These are phyloP conservation scores for Diplogelasinospora grovesii DNA, from an alignment of 495 filamentous ascomycete genomes.

Conservation along the genomic window DNA sequence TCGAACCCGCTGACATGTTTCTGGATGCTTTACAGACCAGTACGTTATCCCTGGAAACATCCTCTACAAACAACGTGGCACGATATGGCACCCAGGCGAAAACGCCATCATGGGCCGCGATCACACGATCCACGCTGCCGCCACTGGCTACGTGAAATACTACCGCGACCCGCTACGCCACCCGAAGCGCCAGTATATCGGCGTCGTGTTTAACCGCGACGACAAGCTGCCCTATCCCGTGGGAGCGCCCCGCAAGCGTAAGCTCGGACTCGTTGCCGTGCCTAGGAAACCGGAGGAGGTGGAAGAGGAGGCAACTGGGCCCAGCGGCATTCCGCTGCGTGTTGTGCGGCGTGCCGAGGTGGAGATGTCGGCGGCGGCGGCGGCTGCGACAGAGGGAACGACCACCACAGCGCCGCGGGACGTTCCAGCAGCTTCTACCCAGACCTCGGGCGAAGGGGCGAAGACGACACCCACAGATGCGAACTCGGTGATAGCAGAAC, in stretches of 20 bases:
- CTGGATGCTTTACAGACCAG: constrained; percentile 50
- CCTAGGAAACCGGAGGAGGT: constrained; percentile 20
- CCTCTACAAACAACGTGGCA: constrained; percentile 93
- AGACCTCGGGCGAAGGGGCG: not conserved
- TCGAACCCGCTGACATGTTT: not conserved
- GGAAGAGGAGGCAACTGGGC: constrained; percentile 21
- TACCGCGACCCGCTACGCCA: constrained; percentile 79
- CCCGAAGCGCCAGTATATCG: constrained; percentile 84
- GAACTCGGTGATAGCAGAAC: constrained; percentile 17
- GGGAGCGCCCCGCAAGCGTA: constrained; percentile 60
- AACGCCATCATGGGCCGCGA: constrained; percentile 92
- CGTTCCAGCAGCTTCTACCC: too few species aligned
- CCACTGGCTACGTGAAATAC: constrained; percentile 87
- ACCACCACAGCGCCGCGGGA: not conserved
- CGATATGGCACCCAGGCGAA: constrained; percentile 89
- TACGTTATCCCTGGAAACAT: constrained; percentile 94
- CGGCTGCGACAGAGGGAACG: not conserved
- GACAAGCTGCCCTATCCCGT: constrained; percentile 65
- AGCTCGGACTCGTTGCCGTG: constrained; percentile 59
- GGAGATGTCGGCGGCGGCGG: constrained; percentile 5
- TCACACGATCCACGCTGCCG: constrained; percentile 87
- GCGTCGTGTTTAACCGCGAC: constrained; percentile 73
- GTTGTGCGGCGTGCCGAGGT: constrained; percentile 34
- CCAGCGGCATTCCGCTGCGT: constrained; percentile 38
- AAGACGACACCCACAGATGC: constrained; percentile 9